These are phyloP conservation scores for Hypseocharis bilobata DNA, from an alignment of 441 rosid genomes.

Conservation along the genomic window DNA sequence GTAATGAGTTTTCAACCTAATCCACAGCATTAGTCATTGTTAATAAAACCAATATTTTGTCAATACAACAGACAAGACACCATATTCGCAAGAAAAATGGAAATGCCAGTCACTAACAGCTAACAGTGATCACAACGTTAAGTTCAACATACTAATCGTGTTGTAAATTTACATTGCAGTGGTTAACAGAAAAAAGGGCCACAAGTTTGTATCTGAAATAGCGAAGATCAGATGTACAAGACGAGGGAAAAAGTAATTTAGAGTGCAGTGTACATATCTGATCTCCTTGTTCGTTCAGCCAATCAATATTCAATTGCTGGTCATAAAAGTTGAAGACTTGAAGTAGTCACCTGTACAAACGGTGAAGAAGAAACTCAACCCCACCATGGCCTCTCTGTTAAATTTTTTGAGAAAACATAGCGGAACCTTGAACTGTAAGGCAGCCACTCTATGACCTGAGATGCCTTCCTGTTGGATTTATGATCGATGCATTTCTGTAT, in stretches of 20 bases:
- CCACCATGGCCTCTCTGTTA: slow-evolving; percentile 60
- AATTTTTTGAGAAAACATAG: slow-evolving; percentile 57
- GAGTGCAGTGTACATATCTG: too few species aligned
- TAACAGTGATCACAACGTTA: background rate
- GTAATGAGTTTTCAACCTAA: too few species aligned
- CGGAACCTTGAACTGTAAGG: slow-evolving; percentile 65
- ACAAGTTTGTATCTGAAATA: background rate
- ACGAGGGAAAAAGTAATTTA: too few species aligned
- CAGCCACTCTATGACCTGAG: slow-evolving; percentile 60
- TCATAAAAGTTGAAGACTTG: background rate
- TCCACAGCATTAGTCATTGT: too few species aligned
- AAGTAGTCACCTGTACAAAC: background rate
- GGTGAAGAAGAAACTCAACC: slow-evolving; percentile 21
- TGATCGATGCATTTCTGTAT: slow-evolving; percentile 45
- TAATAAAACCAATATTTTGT: too few species aligned
- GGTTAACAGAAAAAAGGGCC: background rate
- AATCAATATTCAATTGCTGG: background rate
- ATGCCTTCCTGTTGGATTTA: slow-evolving; percentile 43
- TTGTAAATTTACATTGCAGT: background rate
- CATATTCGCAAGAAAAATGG: background rate
- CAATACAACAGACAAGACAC: too few species aligned
- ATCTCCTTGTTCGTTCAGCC: too few species aligned
- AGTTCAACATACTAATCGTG: background rate
- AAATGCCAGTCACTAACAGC: background rate
- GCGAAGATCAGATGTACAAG: background rate